Evolutionary conservation across 2,329 filamentous ascomycete species (phyloP), one percentile per base, ranked within the genome.

Genomic region (Exutisphaerella laricina): DNA sequence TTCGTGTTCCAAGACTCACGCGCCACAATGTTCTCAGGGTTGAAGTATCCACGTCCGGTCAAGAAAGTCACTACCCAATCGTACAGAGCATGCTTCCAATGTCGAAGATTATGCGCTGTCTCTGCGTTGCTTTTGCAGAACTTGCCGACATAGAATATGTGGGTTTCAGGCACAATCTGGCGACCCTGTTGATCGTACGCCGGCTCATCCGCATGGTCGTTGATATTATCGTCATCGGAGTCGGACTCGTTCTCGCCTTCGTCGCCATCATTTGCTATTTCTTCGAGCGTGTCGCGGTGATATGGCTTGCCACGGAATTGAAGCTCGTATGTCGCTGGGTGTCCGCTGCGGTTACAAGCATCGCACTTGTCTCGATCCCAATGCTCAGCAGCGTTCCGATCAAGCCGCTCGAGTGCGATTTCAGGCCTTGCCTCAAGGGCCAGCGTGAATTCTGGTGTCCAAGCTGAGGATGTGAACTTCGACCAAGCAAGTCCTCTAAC

Each of bases 41-140:
- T 68, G 49, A 83, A 70, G 50, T 82, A 73, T 0, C 78, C 79
- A 45, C 80, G 71, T 1, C 62, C 62, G 17, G 71, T 64, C 0
- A 92, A 75, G 40, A 76, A 78, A 20, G 74, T 71, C 17, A 83
- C 70, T 0, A 89, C 80, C 74, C 77, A 85, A 50, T 82, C 74
- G 57, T 85, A 82, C n/a, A 90, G 76, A 33, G 80, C 77, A 46
- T 77, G 78, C 43, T 82, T 82, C 86, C 86, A 89, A 64, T 92
- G 86, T 4, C 79, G 73, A 3, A 90, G 71, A 1, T 74, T 75
- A 58, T 90, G 85, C 0, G 84, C 82, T 28, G 81, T 81, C 50
- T 79, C 71, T 0, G 85, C 84, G 51, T 82, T 83, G 22, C 67
- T 65, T 56, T 74, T 77, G 67, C 80, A 85, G 46, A 73, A 72